A percentile compares a stretch with the other conserved stretches of the same genome.
phyloP scores from a whole-genome alignment of 83 land plant species.

The Picea mariana region DNA sequence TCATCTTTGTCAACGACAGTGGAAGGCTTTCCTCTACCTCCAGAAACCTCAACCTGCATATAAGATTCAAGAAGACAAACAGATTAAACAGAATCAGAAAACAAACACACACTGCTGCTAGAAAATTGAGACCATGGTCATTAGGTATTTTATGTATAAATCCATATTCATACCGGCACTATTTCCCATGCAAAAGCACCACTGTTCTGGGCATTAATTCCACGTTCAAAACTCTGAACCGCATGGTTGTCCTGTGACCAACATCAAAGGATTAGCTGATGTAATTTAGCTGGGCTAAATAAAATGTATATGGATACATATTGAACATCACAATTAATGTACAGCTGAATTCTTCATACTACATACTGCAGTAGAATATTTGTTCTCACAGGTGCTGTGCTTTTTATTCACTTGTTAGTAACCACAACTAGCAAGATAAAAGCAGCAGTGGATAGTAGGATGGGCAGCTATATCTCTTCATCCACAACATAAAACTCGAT shows the following conservation, averaged over 20 bases:
- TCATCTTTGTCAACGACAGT: constrained; percentile 83
- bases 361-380: background rate
- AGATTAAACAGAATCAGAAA: background rate
- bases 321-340: background rate
- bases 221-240: constrained; percentile 88
- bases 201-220: constrained; percentile 77
- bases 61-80: background rate
- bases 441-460: background rate
- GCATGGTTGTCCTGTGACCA: constrained; percentile 77
- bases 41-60: constrained; percentile 87
- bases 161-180: constrained; percentile 57
- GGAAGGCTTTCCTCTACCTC: constrained; percentile 79
- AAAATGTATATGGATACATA: background rate
- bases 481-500: background rate
- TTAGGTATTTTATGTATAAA: constrained; percentile 1
- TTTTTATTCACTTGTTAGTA: background rate
- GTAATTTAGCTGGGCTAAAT: background rate
- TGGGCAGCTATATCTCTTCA: background rate
- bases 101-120: background rate
- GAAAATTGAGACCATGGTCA: background rate
- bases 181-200: constrained; percentile 96
- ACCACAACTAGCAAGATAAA: background rate
- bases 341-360: too few relatives aligned
- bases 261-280: background rate
- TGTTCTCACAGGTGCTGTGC: background rate